Conservation (phyloP, 2,329 filamentous ascomycete genomes). For the Penicillium sumatraense region DNA sequence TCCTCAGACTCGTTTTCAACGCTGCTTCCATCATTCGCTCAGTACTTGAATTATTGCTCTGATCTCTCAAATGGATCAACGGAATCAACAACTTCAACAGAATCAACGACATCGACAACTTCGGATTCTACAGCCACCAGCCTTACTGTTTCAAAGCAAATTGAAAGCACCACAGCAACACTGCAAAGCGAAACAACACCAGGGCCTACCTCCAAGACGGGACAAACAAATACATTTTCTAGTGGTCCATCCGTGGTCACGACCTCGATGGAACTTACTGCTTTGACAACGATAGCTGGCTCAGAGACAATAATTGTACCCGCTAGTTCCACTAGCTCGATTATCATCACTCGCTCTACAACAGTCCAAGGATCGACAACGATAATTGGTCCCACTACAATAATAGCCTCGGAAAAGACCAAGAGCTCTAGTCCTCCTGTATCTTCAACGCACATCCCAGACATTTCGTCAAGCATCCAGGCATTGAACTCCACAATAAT, state of each 20-base stretch:
- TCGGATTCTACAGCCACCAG: too few species aligned
- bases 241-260: neutral
- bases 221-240: neutral
- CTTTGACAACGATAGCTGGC: neutral
- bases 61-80: conserved; percentile 1
- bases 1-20: conserved; percentile 11
- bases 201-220: neutral
- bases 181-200: neutral
- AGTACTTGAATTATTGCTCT: conserved; percentile 19
- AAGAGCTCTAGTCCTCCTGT: neutral
- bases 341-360: too few species aligned
- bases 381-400: neutral
- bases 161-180: neutral
- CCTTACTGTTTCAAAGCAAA: too few species aligned
- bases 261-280: neutral
- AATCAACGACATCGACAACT: neutral
- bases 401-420: neutral
- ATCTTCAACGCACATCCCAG: neutral
- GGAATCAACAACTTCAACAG: neutral
- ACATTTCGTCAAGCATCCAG: neutral
- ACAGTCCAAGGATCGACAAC: neutral
- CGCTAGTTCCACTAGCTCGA: too few species aligned
- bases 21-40: conserved; percentile 18
- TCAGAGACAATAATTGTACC: neutral
- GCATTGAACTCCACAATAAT: neutral